Evolutionary conservation across 805 yeast genomes (phyloP), one percentile per base, ranked within the genome.

Genomic region (Metschnikowia lochheadii): DNA sequence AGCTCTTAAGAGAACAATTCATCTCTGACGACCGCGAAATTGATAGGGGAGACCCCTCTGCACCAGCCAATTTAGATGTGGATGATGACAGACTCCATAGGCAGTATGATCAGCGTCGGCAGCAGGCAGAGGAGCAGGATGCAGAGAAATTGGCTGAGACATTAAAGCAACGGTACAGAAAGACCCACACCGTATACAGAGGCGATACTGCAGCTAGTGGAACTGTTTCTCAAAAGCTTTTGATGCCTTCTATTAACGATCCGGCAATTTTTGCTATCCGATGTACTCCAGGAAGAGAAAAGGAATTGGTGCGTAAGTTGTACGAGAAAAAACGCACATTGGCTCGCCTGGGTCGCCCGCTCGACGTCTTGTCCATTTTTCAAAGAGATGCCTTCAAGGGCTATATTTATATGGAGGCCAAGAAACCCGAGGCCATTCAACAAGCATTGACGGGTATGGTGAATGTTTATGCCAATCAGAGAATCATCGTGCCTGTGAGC

Each of bases 211-310:
- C 85, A 42, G 67, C 76, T 31, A 67, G 70, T 47, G 78, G 76
- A 37, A 65, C 76, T 3, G 96, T 92, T 11, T 94, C 98, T 5
- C 99, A 94, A 67, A 85, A 96, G 63, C 80, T 94, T 60, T 77
- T 94, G 59, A 78, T 94, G 68, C 99, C 99, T 11, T 89, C 97
- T 32, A 96, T 94, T 51, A 89, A 91, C 61, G 97, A 94, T 65
- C 98, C 99, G 7, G 84, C 89, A 49, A 89, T 94, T 60, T 94
- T 96, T 87, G 98, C 96, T 63, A 82, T 94, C 42, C 82, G 97
- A 68, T 89, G 96, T 72, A 82, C 95, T 62, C 89, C 88, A 33
- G 97, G 98, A 45, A 83, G 86, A 58, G 99, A 94, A 69, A 92
- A 89, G 67, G 96, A 89, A 48, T 75, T 91, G 56, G 96, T 94